Evolutionary conservation across 2,329 filamentous ascomycete genomes (phyloP).

Genomic region (Apiospora hydei): DNA sequence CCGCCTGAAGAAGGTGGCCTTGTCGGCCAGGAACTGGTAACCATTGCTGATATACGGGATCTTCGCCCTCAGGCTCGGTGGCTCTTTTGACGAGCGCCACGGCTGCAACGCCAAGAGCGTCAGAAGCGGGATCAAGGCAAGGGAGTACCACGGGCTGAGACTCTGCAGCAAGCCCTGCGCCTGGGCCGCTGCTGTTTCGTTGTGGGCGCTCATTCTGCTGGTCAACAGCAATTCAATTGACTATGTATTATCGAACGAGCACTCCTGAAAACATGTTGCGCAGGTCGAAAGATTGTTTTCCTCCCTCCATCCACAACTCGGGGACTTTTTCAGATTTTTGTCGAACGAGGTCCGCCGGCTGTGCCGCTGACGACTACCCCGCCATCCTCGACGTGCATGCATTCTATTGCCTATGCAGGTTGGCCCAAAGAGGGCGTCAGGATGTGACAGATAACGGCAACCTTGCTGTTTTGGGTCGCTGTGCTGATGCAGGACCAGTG

Average conservation of each 20-base stretch:
- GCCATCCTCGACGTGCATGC: neutral
- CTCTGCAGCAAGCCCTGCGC: conserved; percentile 6
- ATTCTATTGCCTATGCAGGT: neutral
- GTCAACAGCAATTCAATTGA: neutral
- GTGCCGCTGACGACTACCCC: conserved; percentile 1
- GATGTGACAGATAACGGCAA: neutral
- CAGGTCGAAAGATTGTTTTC: neutral
- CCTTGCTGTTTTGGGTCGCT: neutral
- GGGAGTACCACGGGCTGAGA: conserved; percentile 7
- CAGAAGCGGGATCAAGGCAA: conserved; percentile 1
- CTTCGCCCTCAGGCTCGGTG: conserved; percentile 22
- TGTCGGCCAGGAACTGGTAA: conserved; percentile 28
- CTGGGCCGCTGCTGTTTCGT: neutral
- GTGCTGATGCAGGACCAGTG: neutral
- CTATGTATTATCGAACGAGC: no score
- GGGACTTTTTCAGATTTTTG: neutral
- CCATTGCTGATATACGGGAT: conserved; percentile 30
- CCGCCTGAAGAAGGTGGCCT: conserved; percentile 25
- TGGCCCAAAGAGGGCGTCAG: neutral
- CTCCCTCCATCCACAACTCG: neutral
- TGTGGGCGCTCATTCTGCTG: neutral
- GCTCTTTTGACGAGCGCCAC: conserved; percentile 9
- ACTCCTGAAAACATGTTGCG: neutral
- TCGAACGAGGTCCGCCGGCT: neutral
- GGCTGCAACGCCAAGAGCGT: conserved; percentile 8